Conservation (phyloP, 1,139 yeast genomes). For the Debaryomyces sp. region DNA sequence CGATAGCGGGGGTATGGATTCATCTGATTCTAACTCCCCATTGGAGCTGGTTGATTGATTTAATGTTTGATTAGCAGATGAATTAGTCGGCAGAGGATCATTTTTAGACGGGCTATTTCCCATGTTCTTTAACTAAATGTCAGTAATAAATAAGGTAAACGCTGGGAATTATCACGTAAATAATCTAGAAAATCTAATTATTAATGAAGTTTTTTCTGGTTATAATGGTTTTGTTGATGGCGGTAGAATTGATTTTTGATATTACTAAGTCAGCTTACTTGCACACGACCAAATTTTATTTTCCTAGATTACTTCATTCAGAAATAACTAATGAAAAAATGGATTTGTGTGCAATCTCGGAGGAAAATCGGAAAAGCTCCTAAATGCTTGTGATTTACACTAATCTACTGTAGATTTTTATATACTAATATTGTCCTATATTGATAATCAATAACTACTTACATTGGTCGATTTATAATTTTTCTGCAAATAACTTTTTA, state of each 20-base stretch:
- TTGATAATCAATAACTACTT: background rate
- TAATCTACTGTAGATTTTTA: background rate
- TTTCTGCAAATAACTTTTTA: slow-evolving; percentile 58
- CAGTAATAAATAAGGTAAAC: background rate
- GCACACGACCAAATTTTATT: background rate
- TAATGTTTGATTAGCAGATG: slow-evolving; percentile 16
- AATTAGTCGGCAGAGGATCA: slow-evolving; percentile 52
- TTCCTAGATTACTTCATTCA: background rate
- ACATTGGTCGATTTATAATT: slow-evolving; percentile 34
- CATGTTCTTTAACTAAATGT: slow-evolving; percentile 30
- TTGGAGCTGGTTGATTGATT: slow-evolving; percentile 21
- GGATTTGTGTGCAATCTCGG: background rate
- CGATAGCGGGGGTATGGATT: slow-evolving; percentile 51
- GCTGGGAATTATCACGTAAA: slow-evolving; percentile 1
- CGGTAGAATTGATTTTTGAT: background rate
- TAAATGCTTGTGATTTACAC: background rate
- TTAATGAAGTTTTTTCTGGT: background rate
- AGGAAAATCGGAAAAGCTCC: background rate
- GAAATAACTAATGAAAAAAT: background rate
- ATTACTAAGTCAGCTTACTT: background rate
- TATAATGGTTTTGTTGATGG: background rate
- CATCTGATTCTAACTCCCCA: slow-evolving; percentile 48
- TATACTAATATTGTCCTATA: slow-evolving; percentile 1
- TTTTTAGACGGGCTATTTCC: slow-evolving; percentile 64
- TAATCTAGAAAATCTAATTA: slow-evolving; percentile 4